A percentile compares a stretch with the other conserved stretches of the same genome.
These are phyloP conservation scores for Aspergillus mulundensis DNA, from an alignment of 495 filamentous ascomycete species.

Conservation along the genomic window DNA sequence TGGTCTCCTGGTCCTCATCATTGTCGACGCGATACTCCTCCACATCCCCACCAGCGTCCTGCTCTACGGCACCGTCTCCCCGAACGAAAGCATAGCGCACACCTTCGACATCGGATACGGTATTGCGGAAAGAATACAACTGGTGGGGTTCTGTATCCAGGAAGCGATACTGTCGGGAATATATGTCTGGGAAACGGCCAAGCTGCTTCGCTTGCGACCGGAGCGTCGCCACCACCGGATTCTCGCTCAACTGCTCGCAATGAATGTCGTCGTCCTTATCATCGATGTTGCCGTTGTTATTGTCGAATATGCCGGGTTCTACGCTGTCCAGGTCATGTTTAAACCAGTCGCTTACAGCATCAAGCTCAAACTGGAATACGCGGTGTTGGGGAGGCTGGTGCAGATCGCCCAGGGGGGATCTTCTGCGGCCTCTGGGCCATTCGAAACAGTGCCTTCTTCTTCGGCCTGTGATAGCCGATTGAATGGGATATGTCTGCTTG, in stretches of 20 bases:
- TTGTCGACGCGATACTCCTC: constrained; percentile 40
- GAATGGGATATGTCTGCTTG: not conserved
- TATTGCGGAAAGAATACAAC: constrained; percentile 50
- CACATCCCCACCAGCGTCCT: constrained; percentile 41
- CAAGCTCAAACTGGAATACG: constrained; percentile 53
- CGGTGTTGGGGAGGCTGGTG: constrained; percentile 48
- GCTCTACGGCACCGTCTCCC: constrained; percentile 34
- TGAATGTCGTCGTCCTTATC: constrained; percentile 48
- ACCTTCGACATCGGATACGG: constrained; percentile 29
- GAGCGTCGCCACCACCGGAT: constrained; percentile 29
- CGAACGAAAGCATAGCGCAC: constrained; percentile 18
- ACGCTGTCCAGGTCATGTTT: constrained; percentile 46
- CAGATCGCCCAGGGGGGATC: constrained; percentile 18
- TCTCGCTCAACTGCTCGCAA: constrained; percentile 41
- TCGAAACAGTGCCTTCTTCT: constrained; percentile 3
- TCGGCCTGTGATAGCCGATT: not conserved
- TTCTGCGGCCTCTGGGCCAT: not conserved
- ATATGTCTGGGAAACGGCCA: constrained; percentile 51
- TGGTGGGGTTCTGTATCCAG: constrained; percentile 52
- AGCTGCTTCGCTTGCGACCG: constrained; percentile 37
- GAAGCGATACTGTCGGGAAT: constrained; percentile 53
- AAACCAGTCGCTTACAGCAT: constrained; percentile 51
- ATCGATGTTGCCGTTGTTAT: constrained; percentile 46
- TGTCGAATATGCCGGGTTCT: constrained; percentile 45
- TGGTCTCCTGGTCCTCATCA: constrained; percentile 39